Evolutionary conservation across 2,329 filamentous ascomycete genomes (phyloP), one percentile per base, ranked within the genome.

Genomic region (Dactylellina sp.): DNA sequence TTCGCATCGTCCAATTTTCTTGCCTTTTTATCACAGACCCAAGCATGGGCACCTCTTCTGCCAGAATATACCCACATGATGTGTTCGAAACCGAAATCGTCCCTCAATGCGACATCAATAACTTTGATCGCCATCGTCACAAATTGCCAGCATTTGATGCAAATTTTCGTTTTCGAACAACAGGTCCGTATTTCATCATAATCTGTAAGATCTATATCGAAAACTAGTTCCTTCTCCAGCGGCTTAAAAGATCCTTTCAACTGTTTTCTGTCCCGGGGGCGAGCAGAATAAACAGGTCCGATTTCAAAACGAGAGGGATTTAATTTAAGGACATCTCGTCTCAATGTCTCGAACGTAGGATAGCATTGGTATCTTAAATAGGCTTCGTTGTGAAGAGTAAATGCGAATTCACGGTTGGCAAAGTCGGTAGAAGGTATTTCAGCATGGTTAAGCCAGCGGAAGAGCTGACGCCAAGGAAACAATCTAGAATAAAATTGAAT

Each of bases 31-130:
- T 99, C 95, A 80, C 94, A 98, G 9, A 99, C 91, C 95, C 95
- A 99, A 4, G 95, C 95, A 88, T 99, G 95, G 28, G 91, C 93
- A 83, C 95, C 95, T 86, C 95, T 88, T 81, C 95, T 90, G 77
- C 95, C 95, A 0, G 95, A 99, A 82, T 99, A 99, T 5, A 99
- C 93, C 95, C 95, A 99, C 81, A 99, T 86, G 79, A 99, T 94
- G 82, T 99, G 94, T 80, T 91, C 89, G 82, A 97, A 99, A 49
- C 93, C 95, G 83, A 99, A 97, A 81, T 99, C 95, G 18, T 98
- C 92, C 59, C 93, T 86, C 77, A 99, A 82, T 0, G 93, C 93
- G 11, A 87, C 85, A 80, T 98, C 94, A 11, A 98, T 85, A 14
- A 97, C 92, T 80, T 96, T 95, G 80, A 99, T 94, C 6, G 95